Percentiles rank a stretch among this genome's conserved stretches.
Evolutionary conservation across 129 eudicot genomes (phyloP).

Genomic region (Sambucus nigra): DNA sequence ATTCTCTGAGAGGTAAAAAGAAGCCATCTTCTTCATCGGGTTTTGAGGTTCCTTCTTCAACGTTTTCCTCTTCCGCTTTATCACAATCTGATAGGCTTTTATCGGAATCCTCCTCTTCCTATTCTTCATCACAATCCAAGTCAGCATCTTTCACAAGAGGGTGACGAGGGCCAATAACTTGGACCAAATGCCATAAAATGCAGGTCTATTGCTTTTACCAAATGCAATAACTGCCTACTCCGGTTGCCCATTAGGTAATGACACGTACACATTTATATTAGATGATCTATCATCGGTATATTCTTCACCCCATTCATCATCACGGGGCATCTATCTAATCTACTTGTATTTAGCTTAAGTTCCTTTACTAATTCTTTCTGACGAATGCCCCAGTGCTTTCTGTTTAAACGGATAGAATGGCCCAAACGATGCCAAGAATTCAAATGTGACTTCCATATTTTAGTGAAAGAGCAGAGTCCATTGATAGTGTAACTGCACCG

Average conservation of each 20-base stretch:
- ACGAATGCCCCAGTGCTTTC: constrained; percentile 79
- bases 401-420: constrained; percentile 24
- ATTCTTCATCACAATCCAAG: constrained; percentile 94
- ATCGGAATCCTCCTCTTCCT: constrained; percentile 99
- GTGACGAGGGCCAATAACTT: constrained; percentile 56
- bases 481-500: constrained; percentile 34
- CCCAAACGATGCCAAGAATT: constrained; percentile 53
- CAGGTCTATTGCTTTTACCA: constrained; percentile 89
- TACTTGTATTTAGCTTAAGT: constrained; percentile 53
- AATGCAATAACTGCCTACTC: constrained; percentile 84
- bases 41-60: constrained; percentile 46
- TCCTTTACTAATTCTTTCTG: constrained; percentile 54
- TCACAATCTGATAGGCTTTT: constrained; percentile 96
- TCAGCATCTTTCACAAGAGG: constrained; percentile 83
- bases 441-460: constrained; percentile 39
- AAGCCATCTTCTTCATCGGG: constrained; percentile 88
- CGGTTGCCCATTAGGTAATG: constrained; percentile 11
- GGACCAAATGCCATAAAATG: constrained; percentile 92
- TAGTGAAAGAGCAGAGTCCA: constrained; percentile 53
- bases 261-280: constrained; percentile 20
- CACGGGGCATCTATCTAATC: constrained; percentile 28
- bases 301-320: constrained; percentile 48
- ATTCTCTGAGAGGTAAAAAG: constrained; percentile 92
- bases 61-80: constrained; percentile 66
- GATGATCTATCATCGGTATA: constrained; percentile 19